A percentile compares a stretch with the other conserved stretches of the same genome.
Evolutionary conservation across 169 alveolate species (phyloP).

Genomic region (Plasmodium adleri): DNA sequence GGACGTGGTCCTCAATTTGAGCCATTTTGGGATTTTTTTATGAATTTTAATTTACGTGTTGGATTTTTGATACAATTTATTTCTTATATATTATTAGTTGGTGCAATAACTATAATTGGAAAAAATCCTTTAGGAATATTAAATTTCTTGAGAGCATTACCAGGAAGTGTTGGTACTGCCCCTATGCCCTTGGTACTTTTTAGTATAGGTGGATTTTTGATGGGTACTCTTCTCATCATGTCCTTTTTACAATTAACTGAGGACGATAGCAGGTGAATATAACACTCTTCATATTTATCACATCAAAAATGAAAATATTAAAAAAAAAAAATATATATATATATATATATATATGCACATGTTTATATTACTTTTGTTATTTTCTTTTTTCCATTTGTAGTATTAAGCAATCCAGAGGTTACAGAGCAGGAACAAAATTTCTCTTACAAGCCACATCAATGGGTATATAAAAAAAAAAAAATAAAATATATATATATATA

Average conservation of each 20-base stretch:
- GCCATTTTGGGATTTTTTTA: conserved; percentile 91
- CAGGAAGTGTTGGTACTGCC: conserved; percentile 88
- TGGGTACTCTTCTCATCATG: conserved; percentile 88
- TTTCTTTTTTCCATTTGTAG: conserved; percentile 60
- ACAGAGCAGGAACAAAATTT: conserved; percentile 91
- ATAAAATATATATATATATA: neutral
- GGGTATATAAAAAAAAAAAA: conserved; percentile 55
- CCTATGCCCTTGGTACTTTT: conserved; percentile 88
- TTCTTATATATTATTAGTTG: conserved; percentile 80
- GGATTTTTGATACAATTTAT: conserved; percentile 88
- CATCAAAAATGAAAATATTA: neutral
- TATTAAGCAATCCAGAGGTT: conserved; percentile 91
- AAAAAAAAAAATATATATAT: neutral
- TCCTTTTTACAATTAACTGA: conserved; percentile 90
- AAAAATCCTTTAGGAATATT: conserved; percentile 87
- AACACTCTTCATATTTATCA: neutral
- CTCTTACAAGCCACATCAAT: conserved; percentile 90
- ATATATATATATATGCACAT: neutral
- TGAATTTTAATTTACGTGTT: conserved; percentile 90
- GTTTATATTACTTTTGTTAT: neutral
- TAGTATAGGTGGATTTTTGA: conserved; percentile 87
- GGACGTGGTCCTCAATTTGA: conserved; percentile 94
- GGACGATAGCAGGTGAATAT: conserved; percentile 87
- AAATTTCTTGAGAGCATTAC: conserved; percentile 88
- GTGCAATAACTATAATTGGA: conserved; percentile 86